Conservation (phyloP, 1,284 basidiomycete genomes). For the Boletus sp. region DNA sequence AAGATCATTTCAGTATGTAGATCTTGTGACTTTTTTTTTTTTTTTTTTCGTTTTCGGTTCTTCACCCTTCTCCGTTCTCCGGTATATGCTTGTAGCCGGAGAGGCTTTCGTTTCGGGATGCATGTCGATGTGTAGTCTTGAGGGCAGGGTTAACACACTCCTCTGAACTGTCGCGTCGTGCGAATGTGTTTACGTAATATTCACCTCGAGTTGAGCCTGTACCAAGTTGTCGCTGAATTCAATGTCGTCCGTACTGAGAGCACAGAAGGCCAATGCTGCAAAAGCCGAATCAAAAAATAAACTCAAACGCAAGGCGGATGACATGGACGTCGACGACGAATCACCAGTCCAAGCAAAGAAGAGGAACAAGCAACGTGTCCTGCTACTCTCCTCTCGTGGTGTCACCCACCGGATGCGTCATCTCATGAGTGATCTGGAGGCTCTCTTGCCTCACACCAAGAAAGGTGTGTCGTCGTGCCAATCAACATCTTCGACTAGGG, state of each 20-base stretch:
- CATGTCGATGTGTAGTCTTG: conserved; percentile 9
- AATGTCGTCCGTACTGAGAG: conserved; percentile 69
- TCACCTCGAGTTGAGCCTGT: neutral
- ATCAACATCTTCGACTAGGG: neutral
- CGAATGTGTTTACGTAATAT: conserved; percentile 21
- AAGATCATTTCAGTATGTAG: conserved; percentile 9
- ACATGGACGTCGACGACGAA: conserved; percentile 48
- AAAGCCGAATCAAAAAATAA: conserved; percentile 45
- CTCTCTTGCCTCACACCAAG: conserved; percentile 91
- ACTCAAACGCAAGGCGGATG: conserved; percentile 62
- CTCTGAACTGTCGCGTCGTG: too few species aligned
- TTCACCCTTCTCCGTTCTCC: too few species aligned
- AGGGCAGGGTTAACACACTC: too few species aligned
- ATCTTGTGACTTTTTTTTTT: neutral
- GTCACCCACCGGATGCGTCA: conserved; percentile 97
- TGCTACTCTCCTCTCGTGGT: conserved; percentile 91
- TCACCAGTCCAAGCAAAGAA: conserved; percentile 43
- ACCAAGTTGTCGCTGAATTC: neutral
- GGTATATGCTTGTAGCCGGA: conserved; percentile 5
- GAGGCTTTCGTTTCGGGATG: neutral
- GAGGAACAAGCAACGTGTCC: conserved; percentile 83
- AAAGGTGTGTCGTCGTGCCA: conserved; percentile 62
- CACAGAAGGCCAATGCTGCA: conserved; percentile 55
- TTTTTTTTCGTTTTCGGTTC: neutral
- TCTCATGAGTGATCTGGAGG: conserved; percentile 92